Conservation (phyloP, 192 early-diverging fungal species). For the Backusella australiensis region DNA sequence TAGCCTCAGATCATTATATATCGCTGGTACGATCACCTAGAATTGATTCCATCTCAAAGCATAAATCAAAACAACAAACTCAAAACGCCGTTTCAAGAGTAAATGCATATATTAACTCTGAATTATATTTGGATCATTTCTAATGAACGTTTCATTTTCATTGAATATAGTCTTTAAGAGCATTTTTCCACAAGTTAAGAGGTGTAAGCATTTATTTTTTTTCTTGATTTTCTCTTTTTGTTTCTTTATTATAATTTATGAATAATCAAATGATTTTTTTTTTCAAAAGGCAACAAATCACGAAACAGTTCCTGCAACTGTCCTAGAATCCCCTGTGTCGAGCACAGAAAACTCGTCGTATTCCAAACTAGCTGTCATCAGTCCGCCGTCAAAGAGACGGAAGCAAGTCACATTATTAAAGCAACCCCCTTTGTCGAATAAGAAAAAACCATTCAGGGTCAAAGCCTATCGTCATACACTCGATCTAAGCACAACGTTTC, state of each 20-base stretch:
- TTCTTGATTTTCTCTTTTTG: not conserved
- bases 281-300: not conserved
- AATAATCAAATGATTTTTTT: not conserved
- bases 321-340: not conserved
- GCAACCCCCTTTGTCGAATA: not conserved
- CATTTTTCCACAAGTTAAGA: conserved; percentile 2
- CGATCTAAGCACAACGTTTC: not conserved
- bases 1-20: not conserved
- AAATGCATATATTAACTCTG: not conserved
- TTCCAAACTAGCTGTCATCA: not conserved
- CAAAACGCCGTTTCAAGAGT: not conserved
- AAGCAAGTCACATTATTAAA: not conserved
- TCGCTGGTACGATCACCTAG: conserved; percentile 8
- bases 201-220: not conserved
- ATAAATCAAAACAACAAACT: not conserved
- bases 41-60: not conserved
- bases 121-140: too few species aligned
- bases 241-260: not conserved
- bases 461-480: conserved; percentile 1
- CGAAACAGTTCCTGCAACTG: not conserved
- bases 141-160: not conserved
- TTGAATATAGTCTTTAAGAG: not conserved
- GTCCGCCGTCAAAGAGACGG: not conserved
- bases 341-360: conserved; percentile 1
- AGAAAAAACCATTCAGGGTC: not conserved